A percentile compares a stretch with the other conserved stretches of the same genome.
Conservation (phyloP, 768 basidiomycete genomes). For the Rhodocollybia butyracea region DNA sequence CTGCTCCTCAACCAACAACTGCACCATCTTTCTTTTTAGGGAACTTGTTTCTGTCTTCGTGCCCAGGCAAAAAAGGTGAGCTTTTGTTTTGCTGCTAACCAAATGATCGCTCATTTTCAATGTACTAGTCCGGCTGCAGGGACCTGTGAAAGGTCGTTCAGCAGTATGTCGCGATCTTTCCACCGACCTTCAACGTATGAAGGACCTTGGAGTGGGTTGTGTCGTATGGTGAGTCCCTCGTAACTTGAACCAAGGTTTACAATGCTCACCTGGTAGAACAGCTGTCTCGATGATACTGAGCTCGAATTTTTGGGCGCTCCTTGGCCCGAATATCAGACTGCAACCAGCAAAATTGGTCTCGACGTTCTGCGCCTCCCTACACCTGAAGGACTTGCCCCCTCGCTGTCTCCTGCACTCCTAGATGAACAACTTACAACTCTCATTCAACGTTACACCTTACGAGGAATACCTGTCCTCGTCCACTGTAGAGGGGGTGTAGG, state of each 20-base stretch:
- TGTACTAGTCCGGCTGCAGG: conserved; percentile 59
- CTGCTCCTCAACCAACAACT: conserved; percentile 1
- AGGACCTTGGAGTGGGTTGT: conserved; percentile 68
- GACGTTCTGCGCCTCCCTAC: conserved; percentile 84
- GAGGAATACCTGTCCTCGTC: conserved; percentile 68
- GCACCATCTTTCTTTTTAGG: conserved; percentile 48
- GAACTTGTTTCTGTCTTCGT: conserved; percentile 87
- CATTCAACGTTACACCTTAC: conserved; percentile 69
- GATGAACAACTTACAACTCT: conserved; percentile 65
- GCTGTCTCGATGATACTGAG: conserved; percentile 85
- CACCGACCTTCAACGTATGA: conserved; percentile 77
- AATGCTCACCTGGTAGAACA: conserved; percentile 22
- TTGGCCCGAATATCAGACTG: conserved; percentile 71
- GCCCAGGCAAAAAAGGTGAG: conserved; percentile 91
- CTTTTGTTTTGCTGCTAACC: background rate
- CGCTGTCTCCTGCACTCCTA: conserved; percentile 46
- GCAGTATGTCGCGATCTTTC: conserved; percentile 81
- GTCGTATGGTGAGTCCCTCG: conserved; percentile 66
- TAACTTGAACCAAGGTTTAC: background rate
- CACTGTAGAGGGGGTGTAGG: conserved; percentile 94
- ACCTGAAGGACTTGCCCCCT: conserved; percentile 86
- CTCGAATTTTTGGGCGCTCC: conserved; percentile 82
- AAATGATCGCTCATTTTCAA: background rate
- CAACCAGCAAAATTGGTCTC: conserved; percentile 62
- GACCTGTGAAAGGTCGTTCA: conserved; percentile 74